Conservation (phyloP, 345 rosid genomes). For the Euphorbia lathyris region DNA sequence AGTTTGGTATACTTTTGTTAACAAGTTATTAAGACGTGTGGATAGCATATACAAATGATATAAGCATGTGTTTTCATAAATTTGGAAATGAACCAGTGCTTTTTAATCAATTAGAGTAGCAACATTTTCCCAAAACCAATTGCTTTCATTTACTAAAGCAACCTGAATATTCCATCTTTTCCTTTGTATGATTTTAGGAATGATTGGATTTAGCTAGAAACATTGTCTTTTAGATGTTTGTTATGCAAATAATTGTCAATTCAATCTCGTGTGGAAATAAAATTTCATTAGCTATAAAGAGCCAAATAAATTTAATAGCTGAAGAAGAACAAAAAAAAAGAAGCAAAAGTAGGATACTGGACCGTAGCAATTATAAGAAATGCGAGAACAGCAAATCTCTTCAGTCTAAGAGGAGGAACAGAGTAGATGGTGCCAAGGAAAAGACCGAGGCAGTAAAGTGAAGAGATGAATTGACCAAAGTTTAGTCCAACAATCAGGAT, state of each 20-base stretch:
- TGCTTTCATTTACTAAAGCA: background rate
- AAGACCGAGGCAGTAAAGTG: slow-evolving; percentile 78
- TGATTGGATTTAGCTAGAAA: background rate
- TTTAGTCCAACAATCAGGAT: slow-evolving; percentile 61
- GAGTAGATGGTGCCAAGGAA: slow-evolving; percentile 94
- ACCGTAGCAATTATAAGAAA: slow-evolving; percentile 94
- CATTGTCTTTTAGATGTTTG: background rate
- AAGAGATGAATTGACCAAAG: slow-evolving; percentile 83
- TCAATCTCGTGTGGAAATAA: slow-evolving; percentile 5
- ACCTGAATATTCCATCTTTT: slow-evolving; percentile 9
- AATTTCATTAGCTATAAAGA: background rate
- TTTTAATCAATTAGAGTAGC: background rate
- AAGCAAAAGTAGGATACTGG: slow-evolving; percentile 13
- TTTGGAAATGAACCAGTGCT: background rate
- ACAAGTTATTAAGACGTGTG: background rate
- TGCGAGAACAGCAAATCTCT: slow-evolving; percentile 84
- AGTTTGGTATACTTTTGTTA: background rate
- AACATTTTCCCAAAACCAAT: slow-evolving; percentile 3
- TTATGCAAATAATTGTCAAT: background rate
- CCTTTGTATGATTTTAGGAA: slow-evolving; percentile 6
- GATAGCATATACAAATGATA: background rate
- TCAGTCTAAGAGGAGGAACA: slow-evolving; percentile 94
- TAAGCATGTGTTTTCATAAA: background rate
- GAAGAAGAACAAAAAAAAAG: background rate
- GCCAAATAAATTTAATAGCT: background rate